These are phyloP conservation scores for Triticum dicoccoides DNA, from an alignment of 176 grass and related monocot species.

Conservation along the genomic window DNA sequence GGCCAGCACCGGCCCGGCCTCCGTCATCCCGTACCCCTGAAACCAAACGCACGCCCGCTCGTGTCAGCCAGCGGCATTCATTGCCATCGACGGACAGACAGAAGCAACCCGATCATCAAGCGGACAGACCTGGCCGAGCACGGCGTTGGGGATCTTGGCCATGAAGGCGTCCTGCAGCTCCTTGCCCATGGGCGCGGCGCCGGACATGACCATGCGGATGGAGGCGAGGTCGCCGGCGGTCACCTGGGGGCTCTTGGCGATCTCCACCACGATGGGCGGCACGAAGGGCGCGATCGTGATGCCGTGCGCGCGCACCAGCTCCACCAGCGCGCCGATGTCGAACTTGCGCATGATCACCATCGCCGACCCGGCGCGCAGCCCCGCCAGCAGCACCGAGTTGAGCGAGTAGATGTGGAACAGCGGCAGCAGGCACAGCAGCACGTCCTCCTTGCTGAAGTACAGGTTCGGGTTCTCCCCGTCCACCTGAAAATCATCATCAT, in stretches of 20 bases:
- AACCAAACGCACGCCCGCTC: background rate
- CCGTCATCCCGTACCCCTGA: constrained; percentile 90
- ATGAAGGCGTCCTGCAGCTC: constrained; percentile 83
- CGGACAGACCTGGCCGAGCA: constrained; percentile 66
- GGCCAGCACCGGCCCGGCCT: constrained; percentile 77
- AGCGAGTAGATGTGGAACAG: constrained; percentile 99
- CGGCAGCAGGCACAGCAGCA: constrained; percentile 73
- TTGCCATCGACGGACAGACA: no score
- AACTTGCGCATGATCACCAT: constrained; percentile 89
- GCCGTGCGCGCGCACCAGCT: constrained; percentile 40
- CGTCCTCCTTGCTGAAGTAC: constrained; percentile 70
- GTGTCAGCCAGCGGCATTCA: background rate
- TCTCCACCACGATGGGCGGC: constrained; percentile 89
- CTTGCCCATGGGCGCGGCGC: constrained; percentile 79
- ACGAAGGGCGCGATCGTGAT: constrained; percentile 74
- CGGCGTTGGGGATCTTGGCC: constrained; percentile 78
- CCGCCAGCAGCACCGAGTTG: constrained; percentile 81
- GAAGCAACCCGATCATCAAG: no score
- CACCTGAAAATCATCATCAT: background rate
- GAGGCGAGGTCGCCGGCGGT: constrained; percentile 54
- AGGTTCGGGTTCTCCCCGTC: constrained; percentile 86
- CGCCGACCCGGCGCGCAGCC: constrained; percentile 52
- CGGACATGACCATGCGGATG: constrained; percentile 86
- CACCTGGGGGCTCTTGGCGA: constrained; percentile 70
- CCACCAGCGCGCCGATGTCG: constrained; percentile 51